Base-by-base conservation (phyloP, 164 flowering plant genomes). In the Platanus orientalis region DNA sequence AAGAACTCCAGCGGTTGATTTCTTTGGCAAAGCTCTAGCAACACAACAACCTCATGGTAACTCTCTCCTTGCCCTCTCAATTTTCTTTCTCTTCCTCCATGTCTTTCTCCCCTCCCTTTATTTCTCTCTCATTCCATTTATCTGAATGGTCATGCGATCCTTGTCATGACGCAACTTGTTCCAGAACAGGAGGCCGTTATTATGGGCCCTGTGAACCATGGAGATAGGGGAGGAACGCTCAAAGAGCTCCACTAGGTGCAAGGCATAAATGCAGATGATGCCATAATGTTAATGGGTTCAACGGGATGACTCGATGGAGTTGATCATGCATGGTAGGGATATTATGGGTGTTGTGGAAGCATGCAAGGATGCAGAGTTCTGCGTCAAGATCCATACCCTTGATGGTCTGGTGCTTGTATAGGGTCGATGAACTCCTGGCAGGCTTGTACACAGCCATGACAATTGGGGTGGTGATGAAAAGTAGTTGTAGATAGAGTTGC, bases 211-310 rank as follows among this genome's bases (percentile, higher is more conserved):
- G 63, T 81, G 76, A 20, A 78, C 82, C 84, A 80, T 82, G 24
- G 69, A 64, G 26, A 82, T 82, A 54, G 86, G 78, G 6, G 86
- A 82, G 6, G 86, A 69, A 25, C 86, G 63, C 62, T 82, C 86
- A 0, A 82, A 82, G 24, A 82, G 73, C 54, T 82, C 86, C 86
- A 82, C 80, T 4, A 82, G 71, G 70, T 82, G 86, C 84, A 78
- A 73, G 7, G 86, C 82, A 24, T 82, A 82, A 6, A 82, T 73
- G 23, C 67, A 64, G 21, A 82, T 69, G n/a, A n/a, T 14, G 0
- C 75, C 59, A 2, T 60, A 62, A 1, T 67, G 51, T 36, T 36
- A 7, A 7, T 70, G 73, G 23, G 58, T 80, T 14, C 86, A 84
- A 0, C 86, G 73, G 21, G 82, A 80, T 0, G 78, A 57, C 54